phyloP scores from a whole-genome alignment of 2,329 filamentous ascomycete genomes.

The Aureobasidium sp. region DNA sequence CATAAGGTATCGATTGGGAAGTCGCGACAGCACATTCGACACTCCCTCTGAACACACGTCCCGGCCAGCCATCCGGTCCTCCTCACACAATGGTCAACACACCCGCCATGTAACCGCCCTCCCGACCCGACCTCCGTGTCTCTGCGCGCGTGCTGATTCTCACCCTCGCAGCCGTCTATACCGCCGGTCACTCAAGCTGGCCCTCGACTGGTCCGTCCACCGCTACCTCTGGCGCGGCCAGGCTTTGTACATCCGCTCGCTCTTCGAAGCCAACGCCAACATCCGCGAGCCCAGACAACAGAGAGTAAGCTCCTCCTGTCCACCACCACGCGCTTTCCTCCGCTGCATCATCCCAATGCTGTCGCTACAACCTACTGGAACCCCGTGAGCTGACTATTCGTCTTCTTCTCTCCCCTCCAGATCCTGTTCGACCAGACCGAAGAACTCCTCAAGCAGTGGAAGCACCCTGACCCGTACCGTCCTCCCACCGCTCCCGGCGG shows the following conservation, averaged over 20 bases:
- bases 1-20: not conserved
- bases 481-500: conserved; percentile 90
- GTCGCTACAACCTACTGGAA: conserved; percentile 14
- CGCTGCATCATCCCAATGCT: not conserved
- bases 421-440: conserved; percentile 81
- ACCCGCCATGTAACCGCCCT: conserved; percentile 16
- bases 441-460: conserved; percentile 83
- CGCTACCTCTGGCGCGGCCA: conserved; percentile 91
- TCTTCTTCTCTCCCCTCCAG: conserved; percentile 40
- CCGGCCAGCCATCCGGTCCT: not conserved
- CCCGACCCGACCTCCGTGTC: conserved; percentile 4
- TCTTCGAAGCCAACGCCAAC: conserved; percentile 90
- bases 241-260: conserved; percentile 86
- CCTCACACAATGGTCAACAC: conserved; percentile 16
- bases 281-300: conserved; percentile 79
- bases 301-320: conserved; percentile 52
- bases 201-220: conserved; percentile 93
- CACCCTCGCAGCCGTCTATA: conserved; percentile 60
- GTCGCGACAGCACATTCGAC: conserved; percentile 4
- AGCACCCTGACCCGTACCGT: conserved; percentile 91
- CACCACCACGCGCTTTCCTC: not conserved
- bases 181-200: conserved; percentile 83
- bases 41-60: not conserved
- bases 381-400: not conserved
- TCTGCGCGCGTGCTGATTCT: conserved; percentile 2